A percentile compares a stretch with the other conserved stretches of the same genome.
Evolutionary conservation across 345 rosid species (phyloP).

Genomic region (Noccaea bulbosa): DNA sequence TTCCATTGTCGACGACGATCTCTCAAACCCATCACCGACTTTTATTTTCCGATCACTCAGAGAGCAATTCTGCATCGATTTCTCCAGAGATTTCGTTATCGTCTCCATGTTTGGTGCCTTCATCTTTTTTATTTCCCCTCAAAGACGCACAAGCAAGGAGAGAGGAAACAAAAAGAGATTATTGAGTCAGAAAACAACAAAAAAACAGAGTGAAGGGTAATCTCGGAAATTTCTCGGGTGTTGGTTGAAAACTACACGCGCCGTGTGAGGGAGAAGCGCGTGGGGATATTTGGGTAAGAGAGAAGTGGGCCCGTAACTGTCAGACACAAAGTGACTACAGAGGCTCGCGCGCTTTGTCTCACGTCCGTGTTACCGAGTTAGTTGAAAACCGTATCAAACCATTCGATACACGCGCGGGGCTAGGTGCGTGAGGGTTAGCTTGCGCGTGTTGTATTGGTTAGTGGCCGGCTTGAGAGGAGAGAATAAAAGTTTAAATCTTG

Average conservation of each 20-base stretch:
- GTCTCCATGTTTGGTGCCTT: constrained; percentile 74
- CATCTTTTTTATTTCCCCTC: constrained; percentile 43
- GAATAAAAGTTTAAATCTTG: constrained; percentile 35
- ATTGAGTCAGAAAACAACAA: constrained; percentile 15
- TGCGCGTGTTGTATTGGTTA: constrained; percentile 28
- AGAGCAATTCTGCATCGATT: constrained; percentile 75
- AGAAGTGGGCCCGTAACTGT: constrained; percentile 53
- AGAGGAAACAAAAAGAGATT: constrained; percentile 38
- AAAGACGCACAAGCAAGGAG: constrained; percentile 10
- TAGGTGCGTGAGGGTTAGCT: constrained; percentile 12
- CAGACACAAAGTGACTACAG: constrained; percentile 47
- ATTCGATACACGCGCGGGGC: constrained; percentile 22
- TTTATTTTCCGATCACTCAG: constrained; percentile 50
- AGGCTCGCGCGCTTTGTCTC: constrained; percentile 56
- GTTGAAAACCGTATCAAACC: background rate
- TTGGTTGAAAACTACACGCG: constrained; percentile 35
- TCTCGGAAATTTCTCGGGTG: background rate
- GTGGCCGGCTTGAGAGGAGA: constrained; percentile 22
- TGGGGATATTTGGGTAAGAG: constrained; percentile 36
- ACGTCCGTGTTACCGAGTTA: constrained; percentile 21
- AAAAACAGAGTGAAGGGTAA: constrained; percentile 25
- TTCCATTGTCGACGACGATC: constrained; percentile 54
- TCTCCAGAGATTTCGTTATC: constrained; percentile 72
- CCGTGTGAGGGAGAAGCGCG: constrained; percentile 42
- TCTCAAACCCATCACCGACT: constrained; percentile 31